Base-by-base conservation (phyloP, 306 rosid species). In the Spatholobus suberectus region DNA sequence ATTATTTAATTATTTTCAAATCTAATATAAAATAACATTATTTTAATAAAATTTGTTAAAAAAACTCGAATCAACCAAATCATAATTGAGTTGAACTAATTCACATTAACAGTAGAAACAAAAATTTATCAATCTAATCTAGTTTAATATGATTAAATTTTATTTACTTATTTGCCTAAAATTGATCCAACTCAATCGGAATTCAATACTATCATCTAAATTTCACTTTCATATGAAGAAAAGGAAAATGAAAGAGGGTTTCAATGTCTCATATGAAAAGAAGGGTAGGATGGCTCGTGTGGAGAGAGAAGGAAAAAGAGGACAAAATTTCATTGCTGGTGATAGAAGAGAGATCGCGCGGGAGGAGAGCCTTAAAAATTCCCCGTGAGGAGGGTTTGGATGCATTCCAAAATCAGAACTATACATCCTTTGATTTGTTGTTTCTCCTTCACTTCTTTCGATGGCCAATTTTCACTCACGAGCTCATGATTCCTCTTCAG, bases 351-450 rank as follows among this genome's bases (percentile, higher is more conserved):
- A 61, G 80, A 65, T 20, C 5, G 47, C 55, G 83, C 65, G 83
- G 74, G 49, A 44, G 14, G 66, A 43, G 85, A 81, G 83, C 7
- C 75, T 62, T 68, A 85, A 71, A 83, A 40, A 8, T 86, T 14
- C 96, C 98, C 99, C 99, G 99, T 96, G 99, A 96, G 95, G 92
- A 76, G 89, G 92, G 90, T 94, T 96, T 96, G 99, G 99, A 94
- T 75, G 87, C 97, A 94, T 94, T 91, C 96, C 89, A 85, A 88
- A 80, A 68, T 81, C 91, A 83, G 91, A 89, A 85, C 81, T 35
- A 79, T 70, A 78, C 79, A 87, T 84, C 85, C 87, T 75, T 90
- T 92, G 6, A 32, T 63, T 63, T 89, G 89, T 91, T 89, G 85
- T 94, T 85, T 91, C 84, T 84, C 89, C 59, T 85, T 90, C 97